Conservation (phyloP, 768 basidiomycete genomes). For the Scleroderma citrinum region DNA sequence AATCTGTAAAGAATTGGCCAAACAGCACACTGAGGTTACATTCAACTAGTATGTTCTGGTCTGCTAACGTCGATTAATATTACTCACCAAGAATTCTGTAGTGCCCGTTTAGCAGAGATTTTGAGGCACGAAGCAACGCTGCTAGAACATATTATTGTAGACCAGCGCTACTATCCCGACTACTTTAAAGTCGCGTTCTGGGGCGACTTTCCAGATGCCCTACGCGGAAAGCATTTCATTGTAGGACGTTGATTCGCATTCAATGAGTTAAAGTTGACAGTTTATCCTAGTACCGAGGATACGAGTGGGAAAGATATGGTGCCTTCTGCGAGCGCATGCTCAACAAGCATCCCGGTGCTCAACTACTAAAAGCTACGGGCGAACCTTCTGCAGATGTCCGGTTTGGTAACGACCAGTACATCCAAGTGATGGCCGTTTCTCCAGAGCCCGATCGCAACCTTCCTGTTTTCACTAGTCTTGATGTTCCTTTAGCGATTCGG, state of each 20-base stretch:
- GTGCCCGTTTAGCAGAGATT: conserved; percentile 78
- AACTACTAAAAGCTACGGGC: conserved; percentile 62
- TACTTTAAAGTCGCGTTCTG: conserved; percentile 94
- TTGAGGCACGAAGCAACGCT: conserved; percentile 82
- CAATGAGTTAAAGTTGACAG: not conserved
- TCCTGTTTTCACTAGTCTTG: conserved; percentile 79
- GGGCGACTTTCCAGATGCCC: conserved; percentile 82
- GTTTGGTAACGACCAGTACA: conserved; percentile 74
- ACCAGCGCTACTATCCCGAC: conserved; percentile 83
- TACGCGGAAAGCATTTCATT: conserved; percentile 87
- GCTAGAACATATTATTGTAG: conserved; percentile 77
- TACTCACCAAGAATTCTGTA: conserved; percentile 25
- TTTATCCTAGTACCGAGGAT: conserved; percentile 73
- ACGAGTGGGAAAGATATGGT: conserved; percentile 90
- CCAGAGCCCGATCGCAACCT: conserved; percentile 79
- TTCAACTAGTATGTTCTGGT: conserved; percentile 72
- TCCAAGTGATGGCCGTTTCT: conserved; percentile 80
- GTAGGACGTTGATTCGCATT: conserved; percentile 36
- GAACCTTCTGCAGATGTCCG: conserved; percentile 80
- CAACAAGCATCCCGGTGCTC: conserved; percentile 83
- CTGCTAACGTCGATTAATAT: not conserved
- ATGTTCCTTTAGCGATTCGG: conserved; percentile 73
- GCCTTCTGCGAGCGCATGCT: conserved; percentile 89
- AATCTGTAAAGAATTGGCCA: conserved; percentile 86
- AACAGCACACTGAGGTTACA: conserved; percentile 82